Evolutionary conservation across 805 yeast genomes (phyloP).

Genomic region (Peterozyma toletana): DNA sequence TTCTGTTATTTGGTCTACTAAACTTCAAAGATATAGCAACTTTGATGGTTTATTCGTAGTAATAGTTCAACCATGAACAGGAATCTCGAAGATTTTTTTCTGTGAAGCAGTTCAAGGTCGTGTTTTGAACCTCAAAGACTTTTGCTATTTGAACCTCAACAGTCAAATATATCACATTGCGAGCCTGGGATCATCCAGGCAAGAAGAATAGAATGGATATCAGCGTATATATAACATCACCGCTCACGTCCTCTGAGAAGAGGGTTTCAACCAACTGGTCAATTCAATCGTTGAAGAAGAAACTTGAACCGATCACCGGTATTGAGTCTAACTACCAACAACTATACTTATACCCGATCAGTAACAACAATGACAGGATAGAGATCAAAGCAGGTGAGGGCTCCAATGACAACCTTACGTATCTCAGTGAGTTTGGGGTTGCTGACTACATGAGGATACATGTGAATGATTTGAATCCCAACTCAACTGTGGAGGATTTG

Average conservation of each 20-base stretch:
- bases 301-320: conserved; percentile 69
- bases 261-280: conserved; percentile 59
- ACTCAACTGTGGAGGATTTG: conserved; percentile 33
- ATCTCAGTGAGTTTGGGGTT: conserved; percentile 21
- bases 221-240: conserved; percentile 53
- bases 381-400: conserved; percentile 13
- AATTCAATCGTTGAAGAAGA: conserved; percentile 39
- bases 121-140: too few relatives aligned
- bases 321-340: conserved; percentile 52
- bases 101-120: too few relatives aligned
- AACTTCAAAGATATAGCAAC: too few relatives aligned
- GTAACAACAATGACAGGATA: conserved; percentile 27
- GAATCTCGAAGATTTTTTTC: too few relatives aligned
- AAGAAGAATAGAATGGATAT: conserved; percentile 26
- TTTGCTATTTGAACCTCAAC: too few relatives aligned
- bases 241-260: conserved; percentile 62
- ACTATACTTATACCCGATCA: conserved; percentile 35
- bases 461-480: conserved; percentile 48
- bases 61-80: too few relatives aligned
- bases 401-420: conserved; percentile 11
- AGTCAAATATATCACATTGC: too few relatives aligned
- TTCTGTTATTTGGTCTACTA: too few relatives aligned
- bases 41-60: too few relatives aligned
- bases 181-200: background rate
- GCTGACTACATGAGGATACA: conserved; percentile 41